phyloP scores from a whole-genome alignment of 306 rosid genomes.

The Coriaria nepalensis region DNA sequence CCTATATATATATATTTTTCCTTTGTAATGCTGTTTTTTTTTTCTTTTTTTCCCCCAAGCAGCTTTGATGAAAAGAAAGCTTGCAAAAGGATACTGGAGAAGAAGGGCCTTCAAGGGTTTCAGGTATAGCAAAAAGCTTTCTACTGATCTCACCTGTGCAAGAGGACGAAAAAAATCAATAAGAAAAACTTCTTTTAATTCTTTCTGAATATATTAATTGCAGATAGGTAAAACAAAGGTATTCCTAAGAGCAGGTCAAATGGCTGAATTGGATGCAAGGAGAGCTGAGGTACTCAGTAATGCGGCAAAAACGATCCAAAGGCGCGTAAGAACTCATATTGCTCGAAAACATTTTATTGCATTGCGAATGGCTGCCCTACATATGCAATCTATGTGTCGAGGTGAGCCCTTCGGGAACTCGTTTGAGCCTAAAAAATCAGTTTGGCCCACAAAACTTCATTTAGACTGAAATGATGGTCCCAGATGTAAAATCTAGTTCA shows the following conservation, averaged over 20 bases:
- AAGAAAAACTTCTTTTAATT: conserved; percentile 17
- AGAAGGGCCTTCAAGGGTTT: conserved; percentile 78
- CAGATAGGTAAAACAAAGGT: conserved; percentile 94
- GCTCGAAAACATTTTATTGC: conserved; percentile 69
- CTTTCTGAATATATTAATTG: conserved; percentile 20
- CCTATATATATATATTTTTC: conserved; percentile 11
- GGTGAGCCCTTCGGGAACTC: conserved; percentile 37
- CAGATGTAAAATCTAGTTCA: too few relatives aligned
- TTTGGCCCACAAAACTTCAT: too few relatives aligned
- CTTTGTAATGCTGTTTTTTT: conserved; percentile 8
- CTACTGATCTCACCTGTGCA: neutral
- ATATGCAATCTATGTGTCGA: conserved; percentile 68
- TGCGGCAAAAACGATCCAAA: conserved; percentile 84
- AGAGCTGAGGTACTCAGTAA: conserved; percentile 69
- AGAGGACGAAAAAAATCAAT: neutral
- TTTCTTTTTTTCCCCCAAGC: conserved; percentile 21
- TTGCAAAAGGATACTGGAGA: conserved; percentile 69
- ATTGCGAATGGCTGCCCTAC: conserved; percentile 47
- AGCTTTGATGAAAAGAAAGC: conserved; percentile 68
- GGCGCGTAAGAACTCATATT: conserved; percentile 69
- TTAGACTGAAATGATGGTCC: too few relatives aligned
- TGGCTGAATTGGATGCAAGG: conserved; percentile 93
- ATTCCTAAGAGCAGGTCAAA: conserved; percentile 97
- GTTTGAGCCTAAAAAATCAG: neutral
- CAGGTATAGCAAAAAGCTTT: conserved; percentile 51